These are phyloP conservation scores for Debaryomycetaceae sp. DNA, from an alignment of 1,139 yeast genomes.

Conservation along the genomic window DNA sequence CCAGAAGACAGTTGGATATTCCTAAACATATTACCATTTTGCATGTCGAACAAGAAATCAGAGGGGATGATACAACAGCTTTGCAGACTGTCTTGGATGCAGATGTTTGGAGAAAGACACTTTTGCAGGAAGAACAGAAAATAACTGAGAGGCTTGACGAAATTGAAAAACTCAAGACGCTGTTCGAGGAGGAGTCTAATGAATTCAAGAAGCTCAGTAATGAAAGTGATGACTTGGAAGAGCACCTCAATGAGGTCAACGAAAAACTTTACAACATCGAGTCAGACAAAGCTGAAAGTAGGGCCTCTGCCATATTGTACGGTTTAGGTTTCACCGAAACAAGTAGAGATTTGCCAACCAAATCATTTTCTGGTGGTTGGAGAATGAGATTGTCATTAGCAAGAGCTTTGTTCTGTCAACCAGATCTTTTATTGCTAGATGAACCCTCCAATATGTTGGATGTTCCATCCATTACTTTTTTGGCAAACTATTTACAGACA, in stretches of 20 bases:
- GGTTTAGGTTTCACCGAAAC: constrained; percentile 94
- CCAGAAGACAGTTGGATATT: constrained; percentile 88
- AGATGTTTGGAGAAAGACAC: constrained; percentile 96
- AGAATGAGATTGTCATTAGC: constrained; percentile 99
- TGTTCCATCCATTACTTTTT: constrained; percentile 94
- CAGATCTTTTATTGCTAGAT: constrained; percentile 87
- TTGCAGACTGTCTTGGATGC: constrained; percentile 95
- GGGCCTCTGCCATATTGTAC: constrained; percentile 90
- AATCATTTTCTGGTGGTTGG: constrained; percentile 99
- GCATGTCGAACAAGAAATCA: constrained; percentile 95
- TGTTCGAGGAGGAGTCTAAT: constrained; percentile 78
- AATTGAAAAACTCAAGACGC: constrained; percentile 63
- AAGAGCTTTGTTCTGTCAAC: constrained; percentile 94
- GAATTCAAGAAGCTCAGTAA: constrained; percentile 80
- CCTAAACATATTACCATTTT: constrained; percentile 94
- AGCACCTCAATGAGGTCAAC: constrained; percentile 71
- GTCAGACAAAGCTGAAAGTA: constrained; percentile 94
- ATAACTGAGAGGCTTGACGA: constrained; percentile 72
- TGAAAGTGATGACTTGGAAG: constrained; percentile 83
- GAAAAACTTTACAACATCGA: constrained; percentile 89
- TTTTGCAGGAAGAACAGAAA: constrained; percentile 70
- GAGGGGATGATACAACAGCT: constrained; percentile 89
- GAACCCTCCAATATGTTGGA: constrained; percentile 99
- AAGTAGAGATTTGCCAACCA: constrained; percentile 78
- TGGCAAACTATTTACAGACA: constrained; percentile 83